phyloP scores from a whole-genome alignment of 2,329 filamentous ascomycete genomes.

The Sclerotiophoma versabilis region DNA sequence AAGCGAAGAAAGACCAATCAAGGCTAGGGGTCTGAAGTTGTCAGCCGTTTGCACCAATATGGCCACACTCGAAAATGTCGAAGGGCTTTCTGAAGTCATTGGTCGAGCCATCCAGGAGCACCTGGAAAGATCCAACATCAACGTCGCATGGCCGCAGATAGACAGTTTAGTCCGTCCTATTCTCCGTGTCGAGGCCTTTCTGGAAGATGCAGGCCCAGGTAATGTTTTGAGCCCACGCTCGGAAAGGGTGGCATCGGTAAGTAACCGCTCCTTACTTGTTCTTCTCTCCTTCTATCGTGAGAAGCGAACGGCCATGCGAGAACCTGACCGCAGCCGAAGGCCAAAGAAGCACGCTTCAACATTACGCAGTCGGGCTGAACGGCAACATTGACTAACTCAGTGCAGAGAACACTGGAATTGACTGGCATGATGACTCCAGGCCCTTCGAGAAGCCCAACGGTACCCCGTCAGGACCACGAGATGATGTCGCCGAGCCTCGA shows the following conservation, averaged over 20 bases:
- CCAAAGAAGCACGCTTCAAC: too few relatives aligned
- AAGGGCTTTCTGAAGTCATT: conserved; percentile 42
- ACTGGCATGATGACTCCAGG: conserved; percentile 34
- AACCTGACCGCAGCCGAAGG: too few relatives aligned
- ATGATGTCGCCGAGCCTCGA: conserved; percentile 12
- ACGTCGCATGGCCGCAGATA: conserved; percentile 35
- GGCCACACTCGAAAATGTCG: conserved; percentile 28
- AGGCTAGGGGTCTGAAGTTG: not conserved
- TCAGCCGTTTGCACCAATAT: conserved; percentile 12
- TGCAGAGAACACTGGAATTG: conserved; percentile 36
- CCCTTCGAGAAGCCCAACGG: conserved; percentile 31
- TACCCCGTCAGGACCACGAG: conserved; percentile 14
- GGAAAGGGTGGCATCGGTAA: conserved; percentile 38
- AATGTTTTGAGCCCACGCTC: conserved; percentile 23
- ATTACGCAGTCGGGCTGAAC: not conserved
- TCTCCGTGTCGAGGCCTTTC: conserved; percentile 41
- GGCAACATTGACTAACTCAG: not conserved
- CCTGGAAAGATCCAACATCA: conserved; percentile 32
- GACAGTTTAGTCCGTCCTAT: conserved; percentile 32
- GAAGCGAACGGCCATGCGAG: not conserved
- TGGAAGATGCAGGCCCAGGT: conserved; percentile 34
- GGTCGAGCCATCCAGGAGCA: conserved; percentile 40
- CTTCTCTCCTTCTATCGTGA: not conserved
- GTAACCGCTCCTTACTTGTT: conserved; percentile 1
- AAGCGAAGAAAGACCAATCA: not conserved